These are phyloP conservation scores for Viola pubescens DNA, from an alignment of 441 rosid genomes.

Conservation along the genomic window DNA sequence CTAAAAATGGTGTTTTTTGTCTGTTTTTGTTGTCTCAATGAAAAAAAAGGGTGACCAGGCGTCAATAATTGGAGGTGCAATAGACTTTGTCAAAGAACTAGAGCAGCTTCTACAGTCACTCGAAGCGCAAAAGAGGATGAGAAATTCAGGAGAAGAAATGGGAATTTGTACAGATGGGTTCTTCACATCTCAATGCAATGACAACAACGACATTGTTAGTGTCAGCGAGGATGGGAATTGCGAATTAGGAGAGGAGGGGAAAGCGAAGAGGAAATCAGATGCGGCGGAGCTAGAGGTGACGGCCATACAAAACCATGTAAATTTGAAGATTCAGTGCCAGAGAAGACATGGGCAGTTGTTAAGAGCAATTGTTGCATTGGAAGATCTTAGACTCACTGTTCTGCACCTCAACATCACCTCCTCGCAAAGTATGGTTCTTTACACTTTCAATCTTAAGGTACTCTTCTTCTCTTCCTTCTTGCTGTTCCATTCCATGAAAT, in stretches of 20 bases:
- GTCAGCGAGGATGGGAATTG: conserved; percentile 4
- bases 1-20: background rate
- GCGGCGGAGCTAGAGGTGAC: conserved; percentile 55
- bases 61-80: conserved; percentile 76
- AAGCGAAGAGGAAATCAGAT: conserved; percentile 24
- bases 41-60: conserved; percentile 75
- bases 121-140: conserved; percentile 42
- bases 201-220: background rate
- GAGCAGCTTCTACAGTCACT: conserved; percentile 65
- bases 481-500: background rate
- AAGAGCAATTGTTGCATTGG: conserved; percentile 58
- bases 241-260: conserved; percentile 13
- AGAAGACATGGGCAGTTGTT: conserved; percentile 67
- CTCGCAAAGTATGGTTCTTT: conserved; percentile 38
- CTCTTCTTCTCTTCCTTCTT: background rate
- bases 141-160: conserved; percentile 20
- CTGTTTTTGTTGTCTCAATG: background rate
- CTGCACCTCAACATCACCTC: conserved; percentile 77
- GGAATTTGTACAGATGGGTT: conserved; percentile 28
- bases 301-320: conserved; percentile 60
- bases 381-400: conserved; percentile 58
- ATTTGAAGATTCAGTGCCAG: conserved; percentile 51
- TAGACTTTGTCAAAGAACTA: conserved; percentile 72
- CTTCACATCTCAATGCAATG: conserved; percentile 7
- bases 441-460: conserved; percentile 92